These are phyloP conservation scores for Fraxinus sp. DNA, from an alignment of 305 asterid species.

Conservation along the genomic window DNA sequence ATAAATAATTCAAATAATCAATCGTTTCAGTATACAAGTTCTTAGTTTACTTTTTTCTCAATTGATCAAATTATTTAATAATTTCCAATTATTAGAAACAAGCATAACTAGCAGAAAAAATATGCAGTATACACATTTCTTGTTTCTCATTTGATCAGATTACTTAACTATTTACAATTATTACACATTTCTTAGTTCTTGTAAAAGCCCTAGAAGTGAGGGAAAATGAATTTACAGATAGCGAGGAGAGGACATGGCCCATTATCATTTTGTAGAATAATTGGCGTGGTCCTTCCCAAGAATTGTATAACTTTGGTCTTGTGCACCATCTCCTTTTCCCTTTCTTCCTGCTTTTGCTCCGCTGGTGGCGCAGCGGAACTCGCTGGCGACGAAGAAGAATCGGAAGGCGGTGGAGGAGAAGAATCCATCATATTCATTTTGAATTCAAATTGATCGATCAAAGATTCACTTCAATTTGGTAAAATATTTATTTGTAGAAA, in stretches of 20 bases:
- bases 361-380: slow-evolving; percentile 27
- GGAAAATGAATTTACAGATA: slow-evolving; percentile 45
- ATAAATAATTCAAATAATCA: background rate
- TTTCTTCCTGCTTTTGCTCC: slow-evolving; percentile 30
- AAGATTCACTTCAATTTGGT: background rate
- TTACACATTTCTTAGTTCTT: background rate
- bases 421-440: slow-evolving; percentile 31
- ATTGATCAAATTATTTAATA: background rate
- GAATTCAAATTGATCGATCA: slow-evolving; percentile 6
- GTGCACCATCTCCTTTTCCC: slow-evolving; percentile 45
- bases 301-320: slow-evolving; percentile 74
- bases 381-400: slow-evolving; percentile 15
- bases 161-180: background rate
- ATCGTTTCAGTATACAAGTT: background rate
- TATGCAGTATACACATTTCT: background rate
- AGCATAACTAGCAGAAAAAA: background rate
- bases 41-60: background rate
- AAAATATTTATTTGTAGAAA: background rate
- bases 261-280: slow-evolving; percentile 87
- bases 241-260: slow-evolving; percentile 99
- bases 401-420: slow-evolving; percentile 27
- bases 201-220: slow-evolving; percentile 36
- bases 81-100: background rate
- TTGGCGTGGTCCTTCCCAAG: slow-evolving; percentile 74
- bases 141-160: background rate